A percentile compares a stretch with the other conserved stretches of the same genome.
Evolutionary conservation across 331 rosid genomes (phyloP).

Genomic region (Pyrus hybrid): DNA sequence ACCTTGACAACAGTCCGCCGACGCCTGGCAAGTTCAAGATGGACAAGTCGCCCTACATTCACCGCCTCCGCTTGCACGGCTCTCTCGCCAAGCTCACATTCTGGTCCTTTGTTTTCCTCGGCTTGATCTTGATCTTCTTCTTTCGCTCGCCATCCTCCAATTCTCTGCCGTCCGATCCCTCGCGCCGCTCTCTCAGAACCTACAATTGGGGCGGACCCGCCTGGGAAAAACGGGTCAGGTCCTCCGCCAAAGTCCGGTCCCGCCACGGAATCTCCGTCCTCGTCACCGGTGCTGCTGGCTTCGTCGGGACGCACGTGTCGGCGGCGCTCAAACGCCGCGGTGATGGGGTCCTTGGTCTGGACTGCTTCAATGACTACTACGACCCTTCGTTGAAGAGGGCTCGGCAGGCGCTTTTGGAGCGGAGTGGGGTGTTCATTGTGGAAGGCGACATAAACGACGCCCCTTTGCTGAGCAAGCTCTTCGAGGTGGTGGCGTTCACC

Average conservation of each 20-base stretch:
- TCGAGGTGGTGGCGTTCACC: constrained; percentile 73
- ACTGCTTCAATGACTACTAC: constrained; percentile 65
- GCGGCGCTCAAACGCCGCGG: constrained; percentile 74
- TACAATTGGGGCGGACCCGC: constrained; percentile 72
- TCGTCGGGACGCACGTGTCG: constrained; percentile 79
- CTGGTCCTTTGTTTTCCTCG: constrained; percentile 62
- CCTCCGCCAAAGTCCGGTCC: constrained; percentile 55
- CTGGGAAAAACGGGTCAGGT: constrained; percentile 66
- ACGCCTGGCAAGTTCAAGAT: constrained; percentile 82
- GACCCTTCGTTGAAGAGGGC: constrained; percentile 69
- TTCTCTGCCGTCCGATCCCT: constrained; percentile 36
- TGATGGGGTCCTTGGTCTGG: constrained; percentile 61
- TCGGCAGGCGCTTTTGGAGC: constrained; percentile 54
- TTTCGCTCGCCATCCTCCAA: constrained; percentile 48
- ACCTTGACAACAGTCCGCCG: constrained; percentile 53
- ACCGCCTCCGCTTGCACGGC: constrained; percentile 55
- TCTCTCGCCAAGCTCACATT: constrained; percentile 59
- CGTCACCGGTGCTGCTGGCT: constrained; percentile 77
- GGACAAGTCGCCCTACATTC: constrained; percentile 56
- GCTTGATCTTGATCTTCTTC: constrained; percentile 60
- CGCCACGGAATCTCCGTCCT: constrained; percentile 46
- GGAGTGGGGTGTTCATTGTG: constrained; percentile 61
- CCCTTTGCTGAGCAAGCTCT: constrained; percentile 50
- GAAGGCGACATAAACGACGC: constrained; percentile 77
- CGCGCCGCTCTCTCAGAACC: constrained; percentile 55